Conservation (phyloP, 768 basidiomycete genomes). For the Filobasidium floriforme region DNA sequence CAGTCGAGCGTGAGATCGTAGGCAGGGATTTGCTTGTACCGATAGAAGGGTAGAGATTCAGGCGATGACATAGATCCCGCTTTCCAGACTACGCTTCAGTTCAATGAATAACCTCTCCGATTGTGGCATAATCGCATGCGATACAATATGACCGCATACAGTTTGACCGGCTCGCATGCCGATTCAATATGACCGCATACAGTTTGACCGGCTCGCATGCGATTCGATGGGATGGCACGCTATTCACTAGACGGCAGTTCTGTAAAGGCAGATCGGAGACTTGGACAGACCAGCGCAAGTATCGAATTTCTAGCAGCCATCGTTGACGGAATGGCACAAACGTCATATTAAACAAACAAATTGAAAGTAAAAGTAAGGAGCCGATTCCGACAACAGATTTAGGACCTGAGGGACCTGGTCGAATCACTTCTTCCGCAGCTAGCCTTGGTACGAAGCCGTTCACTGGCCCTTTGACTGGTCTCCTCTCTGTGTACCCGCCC, state of each 20-base stretch:
- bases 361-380: not conserved
- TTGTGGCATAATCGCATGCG: not conserved
- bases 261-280: not conserved
- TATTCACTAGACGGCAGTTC: not conserved
- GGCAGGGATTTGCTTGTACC: not conserved
- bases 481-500: not conserved
- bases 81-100: not conserved
- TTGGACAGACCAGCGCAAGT: not conserved
- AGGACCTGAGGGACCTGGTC: not conserved
- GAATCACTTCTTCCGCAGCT: not conserved
- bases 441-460: not conserved
- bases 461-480: not conserved
- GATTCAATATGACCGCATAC: too few species aligned
- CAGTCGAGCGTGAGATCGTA: not conserved
- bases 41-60: not conserved
- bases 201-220: too few species aligned
- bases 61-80: not conserved
- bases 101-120: not conserved
- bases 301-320: too few species aligned
- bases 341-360: too few species aligned
- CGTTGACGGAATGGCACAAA: too few species aligned
- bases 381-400: not conserved
- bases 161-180: too few species aligned
- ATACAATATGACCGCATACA: not conserved
- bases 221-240: not conserved